These are phyloP conservation scores for Cydonia oblonga DNA, from an alignment of 331 rosid species.

Conservation along the genomic window DNA sequence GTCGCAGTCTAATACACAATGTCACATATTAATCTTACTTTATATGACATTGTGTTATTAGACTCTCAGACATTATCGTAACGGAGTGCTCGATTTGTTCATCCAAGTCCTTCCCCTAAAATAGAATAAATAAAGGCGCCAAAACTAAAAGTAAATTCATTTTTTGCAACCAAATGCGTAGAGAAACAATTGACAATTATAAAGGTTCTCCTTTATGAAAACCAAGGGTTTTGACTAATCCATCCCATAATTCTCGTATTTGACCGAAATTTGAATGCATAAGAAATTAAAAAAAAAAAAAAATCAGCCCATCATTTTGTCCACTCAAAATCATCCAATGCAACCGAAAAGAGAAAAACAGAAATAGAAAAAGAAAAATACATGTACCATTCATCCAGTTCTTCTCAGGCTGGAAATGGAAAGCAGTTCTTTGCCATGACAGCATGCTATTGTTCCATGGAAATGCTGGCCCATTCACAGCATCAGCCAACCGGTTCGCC, in stretches of 20 bases:
- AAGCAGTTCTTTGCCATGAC: slow-evolving; percentile 88
- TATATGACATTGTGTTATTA: no score
- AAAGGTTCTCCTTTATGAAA: not conserved
- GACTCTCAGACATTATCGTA: no score
- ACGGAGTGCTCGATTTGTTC: no score
- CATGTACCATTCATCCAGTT: slow-evolving; percentile 88
- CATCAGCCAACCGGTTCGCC: slow-evolving; percentile 18
- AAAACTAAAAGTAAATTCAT: not conserved
- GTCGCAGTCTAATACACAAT: no score
- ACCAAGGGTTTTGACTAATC: not conserved
- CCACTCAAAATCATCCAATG: not conserved
- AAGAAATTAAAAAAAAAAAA: not conserved
- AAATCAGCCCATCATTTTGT: not conserved
- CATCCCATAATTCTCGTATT: not conserved
- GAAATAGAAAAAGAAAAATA: not conserved
- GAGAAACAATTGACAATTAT: not conserved
- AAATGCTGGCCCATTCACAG: slow-evolving; percentile 4
- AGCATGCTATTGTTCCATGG: slow-evolving; percentile 73
- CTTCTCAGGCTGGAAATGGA: slow-evolving; percentile 76
- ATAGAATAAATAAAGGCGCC: not conserved
- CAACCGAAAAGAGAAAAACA: not conserved
- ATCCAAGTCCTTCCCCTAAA: no score
- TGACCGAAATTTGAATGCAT: not conserved
- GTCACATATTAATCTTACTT: no score
- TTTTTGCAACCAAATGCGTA: not conserved